phyloP scores from a whole-genome alignment of 768 basidiomycete genomes.

The Pseudohyphozyma bogoriensis region DNA sequence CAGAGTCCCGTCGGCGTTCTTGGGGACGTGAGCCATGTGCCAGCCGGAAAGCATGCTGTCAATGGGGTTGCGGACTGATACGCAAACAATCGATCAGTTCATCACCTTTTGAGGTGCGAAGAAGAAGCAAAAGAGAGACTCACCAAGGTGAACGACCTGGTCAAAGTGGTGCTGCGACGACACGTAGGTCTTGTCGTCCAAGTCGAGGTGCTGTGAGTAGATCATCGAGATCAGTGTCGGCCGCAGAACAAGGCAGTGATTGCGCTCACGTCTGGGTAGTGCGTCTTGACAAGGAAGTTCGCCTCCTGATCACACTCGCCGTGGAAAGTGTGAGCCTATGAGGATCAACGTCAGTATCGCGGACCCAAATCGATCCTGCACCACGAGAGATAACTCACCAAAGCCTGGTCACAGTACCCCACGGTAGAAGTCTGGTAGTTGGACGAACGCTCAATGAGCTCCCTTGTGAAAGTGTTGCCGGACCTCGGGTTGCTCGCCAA shows the following conservation, averaged over 20 bases:
- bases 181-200: background rate
- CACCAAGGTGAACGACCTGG: background rate
- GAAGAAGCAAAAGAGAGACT: background rate
- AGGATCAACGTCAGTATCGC: background rate
- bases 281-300: background rate
- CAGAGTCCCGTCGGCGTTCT: background rate
- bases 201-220: background rate
- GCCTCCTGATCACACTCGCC: background rate
- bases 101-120: background rate
- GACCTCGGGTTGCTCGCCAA: background rate
- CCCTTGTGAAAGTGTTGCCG: background rate
- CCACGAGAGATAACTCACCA: background rate
- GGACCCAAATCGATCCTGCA: background rate
- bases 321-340: background rate
- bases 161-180: background rate
- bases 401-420: background rate
- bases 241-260: background rate
- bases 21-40: background rate
- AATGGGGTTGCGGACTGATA: background rate
- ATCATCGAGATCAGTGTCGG: background rate
- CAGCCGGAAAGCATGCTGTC: background rate
- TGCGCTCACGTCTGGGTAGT: too few species aligned
- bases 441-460: background rate
- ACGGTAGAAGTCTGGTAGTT: background rate
- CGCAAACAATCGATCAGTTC: too few species aligned